Base-by-base conservation (phyloP, 2,329 filamentous ascomycete species). In the Fusarium albidum region DNA sequence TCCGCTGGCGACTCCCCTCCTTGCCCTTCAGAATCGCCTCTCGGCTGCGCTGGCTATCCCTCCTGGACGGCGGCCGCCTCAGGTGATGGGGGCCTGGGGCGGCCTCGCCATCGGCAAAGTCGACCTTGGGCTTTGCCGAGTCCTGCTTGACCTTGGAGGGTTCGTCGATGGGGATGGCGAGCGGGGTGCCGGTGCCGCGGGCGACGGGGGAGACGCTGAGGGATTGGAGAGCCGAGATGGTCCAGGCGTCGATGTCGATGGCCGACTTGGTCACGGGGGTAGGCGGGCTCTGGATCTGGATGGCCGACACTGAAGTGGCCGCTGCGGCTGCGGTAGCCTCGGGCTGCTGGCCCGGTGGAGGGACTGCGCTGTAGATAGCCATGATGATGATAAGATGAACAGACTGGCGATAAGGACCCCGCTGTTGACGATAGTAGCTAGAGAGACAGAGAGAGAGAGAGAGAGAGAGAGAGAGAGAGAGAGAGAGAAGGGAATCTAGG, bases 21-120 rank as follows among this genome's bases (percentile, higher is more conserved):
- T 96, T 96, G 50, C 94, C 94, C 77, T 92, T 96, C 27, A 95
- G 79, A 45, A 96, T 70, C 3, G 87, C 84, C 61, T 96, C 92
- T 14, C 93, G 86, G 44, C 83, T 76, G 49, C 76, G 75, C 71
- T 80, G 72, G 63, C 81, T 84, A 57, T 86, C 89, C 70, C 80
- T 72, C 27, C 75, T 73, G 14, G 80, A 80, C 1, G 69, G 77
- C 47, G 75, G 82, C 49, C 76, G 79, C 56, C 71, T 77, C 56
- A 72, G 77, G 49, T 73, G 77, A 50, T 73, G 40, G 12, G 37
- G 72, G 10, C 68, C 68, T 39, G 73, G 68, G n/a, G 43, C 52
- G n/a, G 43, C 52, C 11, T 51, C 57, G 6, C 46, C 54, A 6
- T 59, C 50, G 6, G 57, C 49, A 18, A 66, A 60, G 13, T 51